Evolutionary conservation across 2,329 filamentous ascomycete genomes (phyloP).

Genomic region (Aspergillus fumigatus): DNA sequence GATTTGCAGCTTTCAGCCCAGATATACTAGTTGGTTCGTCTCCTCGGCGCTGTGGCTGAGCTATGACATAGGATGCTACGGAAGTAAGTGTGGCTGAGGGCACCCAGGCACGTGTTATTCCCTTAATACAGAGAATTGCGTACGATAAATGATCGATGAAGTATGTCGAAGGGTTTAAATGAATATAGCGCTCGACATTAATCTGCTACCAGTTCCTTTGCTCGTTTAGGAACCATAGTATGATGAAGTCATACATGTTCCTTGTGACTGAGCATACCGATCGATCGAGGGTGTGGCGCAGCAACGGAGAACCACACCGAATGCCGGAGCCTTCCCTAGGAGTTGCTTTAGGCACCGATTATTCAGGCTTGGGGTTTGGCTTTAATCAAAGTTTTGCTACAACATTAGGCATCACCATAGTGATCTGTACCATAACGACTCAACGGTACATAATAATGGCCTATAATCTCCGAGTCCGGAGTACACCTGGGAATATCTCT

Average conservation of each 20-base stretch:
- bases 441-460: not conserved
- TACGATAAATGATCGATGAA: not conserved
- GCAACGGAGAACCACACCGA: not conserved
- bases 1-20: not conserved
- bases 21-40: conserved; percentile 18
- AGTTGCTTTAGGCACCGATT: not conserved
- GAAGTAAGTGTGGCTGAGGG: conserved; percentile 9
- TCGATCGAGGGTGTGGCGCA: not conserved
- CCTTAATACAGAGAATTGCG: not conserved
- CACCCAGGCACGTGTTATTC: not conserved
- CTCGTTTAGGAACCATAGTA: not conserved
- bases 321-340: not conserved
- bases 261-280: not conserved
- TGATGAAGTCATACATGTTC: not conserved
- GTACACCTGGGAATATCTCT: not conserved
- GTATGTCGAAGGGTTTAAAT: not conserved
- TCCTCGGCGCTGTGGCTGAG: conserved; percentile 19
- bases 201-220: not conserved
- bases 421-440: not conserved
- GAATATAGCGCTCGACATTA: not conserved
- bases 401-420: not conserved
- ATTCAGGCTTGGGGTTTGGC: not conserved
- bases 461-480: not conserved
- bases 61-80: conserved; percentile 20
- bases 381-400: not conserved